These are phyloP conservation scores for Amaranthus palmeri DNA, from an alignment of 148 eudicot genomes.

Conservation along the genomic window DNA sequence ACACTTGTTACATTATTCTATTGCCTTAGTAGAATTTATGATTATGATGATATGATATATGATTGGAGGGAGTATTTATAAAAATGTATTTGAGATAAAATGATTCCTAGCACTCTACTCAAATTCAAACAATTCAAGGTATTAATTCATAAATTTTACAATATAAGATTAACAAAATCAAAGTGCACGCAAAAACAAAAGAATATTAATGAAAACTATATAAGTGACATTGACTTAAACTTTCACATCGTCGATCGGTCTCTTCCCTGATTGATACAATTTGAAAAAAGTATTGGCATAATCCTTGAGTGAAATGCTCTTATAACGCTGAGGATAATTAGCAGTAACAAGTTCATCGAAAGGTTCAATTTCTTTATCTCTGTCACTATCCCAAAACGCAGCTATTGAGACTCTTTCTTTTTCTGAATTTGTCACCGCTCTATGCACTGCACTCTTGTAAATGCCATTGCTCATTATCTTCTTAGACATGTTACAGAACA, in stretches of 20 bases:
- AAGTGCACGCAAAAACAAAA: background rate
- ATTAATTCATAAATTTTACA: too few relatives aligned
- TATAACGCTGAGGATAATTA: conserved; percentile 17
- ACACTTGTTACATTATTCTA: too few relatives aligned
- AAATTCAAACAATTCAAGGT: too few relatives aligned
- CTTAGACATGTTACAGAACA: background rate
- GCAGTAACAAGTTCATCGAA: conserved; percentile 24
- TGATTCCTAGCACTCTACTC: too few relatives aligned
- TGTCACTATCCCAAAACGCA: conserved; percentile 29
- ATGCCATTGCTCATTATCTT: conserved; percentile 50
- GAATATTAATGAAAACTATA: background rate
- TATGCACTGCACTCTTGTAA: conserved; percentile 44
- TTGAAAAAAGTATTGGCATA: conserved; percentile 19
- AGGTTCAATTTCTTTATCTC: conserved; percentile 27
- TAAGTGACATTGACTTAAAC: background rate
- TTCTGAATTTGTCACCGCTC: conserved; percentile 36
- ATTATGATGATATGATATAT: too few relatives aligned
- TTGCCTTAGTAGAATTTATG: too few relatives aligned
- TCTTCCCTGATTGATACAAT: conserved; percentile 30
- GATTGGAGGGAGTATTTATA: too few relatives aligned
- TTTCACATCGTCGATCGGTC: conserved; percentile 23
- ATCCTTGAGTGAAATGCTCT: conserved; percentile 22
- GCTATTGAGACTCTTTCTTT: conserved; percentile 38
- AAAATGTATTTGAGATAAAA: too few relatives aligned
- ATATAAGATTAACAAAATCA: background rate